A percentile compares a stretch with the other conserved stretches of the same genome.
phyloP scores from a whole-genome alignment of 148 eudicot genomes.

The Dianthus caryophyllus region DNA sequence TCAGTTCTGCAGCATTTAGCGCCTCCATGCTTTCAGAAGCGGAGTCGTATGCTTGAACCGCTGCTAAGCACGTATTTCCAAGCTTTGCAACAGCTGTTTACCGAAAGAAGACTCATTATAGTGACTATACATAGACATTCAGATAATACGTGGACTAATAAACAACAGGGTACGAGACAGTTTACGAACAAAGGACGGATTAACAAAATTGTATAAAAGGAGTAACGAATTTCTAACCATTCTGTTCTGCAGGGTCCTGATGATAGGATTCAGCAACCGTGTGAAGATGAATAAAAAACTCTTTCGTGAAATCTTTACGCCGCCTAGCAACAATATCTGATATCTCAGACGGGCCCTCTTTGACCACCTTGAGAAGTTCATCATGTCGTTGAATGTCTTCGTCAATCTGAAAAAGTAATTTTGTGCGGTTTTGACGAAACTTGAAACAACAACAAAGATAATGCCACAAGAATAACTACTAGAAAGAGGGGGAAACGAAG shows the following conservation, averaged over 20 bases:
- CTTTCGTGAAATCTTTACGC: slow-evolving; percentile 92
- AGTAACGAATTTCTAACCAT: slow-evolving; percentile 44
- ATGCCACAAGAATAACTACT: background rate
- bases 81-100: slow-evolving; percentile 58
- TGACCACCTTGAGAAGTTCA: slow-evolving; percentile 66
- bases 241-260: slow-evolving; percentile 68
- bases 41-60: slow-evolving; percentile 74
- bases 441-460: background rate
- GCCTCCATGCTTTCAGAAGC: slow-evolving; percentile 75
- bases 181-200: slow-evolving; percentile 5
- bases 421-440: slow-evolving; percentile 1
- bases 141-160: background rate
- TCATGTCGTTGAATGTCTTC: slow-evolving; percentile 78
- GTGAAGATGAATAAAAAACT: slow-evolving; percentile 74
- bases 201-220: background rate
- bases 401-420: slow-evolving; percentile 54
- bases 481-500: background rate
- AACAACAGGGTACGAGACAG: background rate
- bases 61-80: slow-evolving; percentile 68
- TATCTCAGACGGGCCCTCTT: slow-evolving; percentile 51
- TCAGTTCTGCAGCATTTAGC: slow-evolving; percentile 69
- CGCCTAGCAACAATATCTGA: slow-evolving; percentile 71
- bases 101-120: slow-evolving; percentile 7
- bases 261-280: slow-evolving; percentile 75
- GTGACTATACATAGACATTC: background rate